These are phyloP conservation scores for Triangularia verruculosa DNA, from an alignment of 2,329 filamentous ascomycete species.

Conservation along the genomic window DNA sequence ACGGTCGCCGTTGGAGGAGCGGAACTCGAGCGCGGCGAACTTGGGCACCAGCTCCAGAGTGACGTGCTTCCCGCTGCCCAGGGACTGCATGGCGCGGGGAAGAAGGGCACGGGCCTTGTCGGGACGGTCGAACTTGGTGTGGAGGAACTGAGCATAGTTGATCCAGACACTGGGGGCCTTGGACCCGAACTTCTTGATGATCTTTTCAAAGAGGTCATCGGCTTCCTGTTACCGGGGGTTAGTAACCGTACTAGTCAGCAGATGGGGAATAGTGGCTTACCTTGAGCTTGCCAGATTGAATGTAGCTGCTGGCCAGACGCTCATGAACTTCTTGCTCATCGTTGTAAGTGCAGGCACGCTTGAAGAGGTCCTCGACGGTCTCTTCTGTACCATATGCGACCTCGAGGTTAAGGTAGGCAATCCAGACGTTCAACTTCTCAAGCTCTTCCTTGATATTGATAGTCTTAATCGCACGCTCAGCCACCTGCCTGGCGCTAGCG, in stretches of 20 bases:
- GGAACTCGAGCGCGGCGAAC: slow-evolving; percentile 91
- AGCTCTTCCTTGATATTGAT: slow-evolving; percentile 89
- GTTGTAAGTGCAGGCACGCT: slow-evolving; percentile 89
- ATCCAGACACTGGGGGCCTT: slow-evolving; percentile 78
- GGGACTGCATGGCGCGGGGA: slow-evolving; percentile 77
- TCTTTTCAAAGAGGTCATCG: slow-evolving; percentile 79
- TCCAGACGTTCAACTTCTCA: slow-evolving; percentile 94
- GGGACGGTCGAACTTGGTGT: slow-evolving; percentile 67
- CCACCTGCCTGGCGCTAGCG: slow-evolving; percentile 81
- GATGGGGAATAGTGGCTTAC: slow-evolving; percentile 49
- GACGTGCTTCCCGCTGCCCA: slow-evolving; percentile 62
- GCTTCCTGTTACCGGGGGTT: slow-evolving; percentile 62
- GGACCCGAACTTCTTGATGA: slow-evolving; percentile 86
- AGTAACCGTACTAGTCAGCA: background rate
- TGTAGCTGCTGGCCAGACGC: slow-evolving; percentile 89
- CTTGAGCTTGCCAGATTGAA: slow-evolving; percentile 80
- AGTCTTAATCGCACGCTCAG: slow-evolving; percentile 83
- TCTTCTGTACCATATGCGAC: slow-evolving; percentile 85
- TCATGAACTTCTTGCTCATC: slow-evolving; percentile 87
- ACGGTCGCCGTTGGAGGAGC: slow-evolving; percentile 73
- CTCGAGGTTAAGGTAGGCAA: slow-evolving; percentile 90
- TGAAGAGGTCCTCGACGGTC: slow-evolving; percentile 80
- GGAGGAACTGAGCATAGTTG: slow-evolving; percentile 93
- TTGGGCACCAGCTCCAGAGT: slow-evolving; percentile 75
- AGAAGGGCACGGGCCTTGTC: slow-evolving; percentile 77